Conservation (phyloP, 306 rosid species). For the Rosa chinensis region DNA sequence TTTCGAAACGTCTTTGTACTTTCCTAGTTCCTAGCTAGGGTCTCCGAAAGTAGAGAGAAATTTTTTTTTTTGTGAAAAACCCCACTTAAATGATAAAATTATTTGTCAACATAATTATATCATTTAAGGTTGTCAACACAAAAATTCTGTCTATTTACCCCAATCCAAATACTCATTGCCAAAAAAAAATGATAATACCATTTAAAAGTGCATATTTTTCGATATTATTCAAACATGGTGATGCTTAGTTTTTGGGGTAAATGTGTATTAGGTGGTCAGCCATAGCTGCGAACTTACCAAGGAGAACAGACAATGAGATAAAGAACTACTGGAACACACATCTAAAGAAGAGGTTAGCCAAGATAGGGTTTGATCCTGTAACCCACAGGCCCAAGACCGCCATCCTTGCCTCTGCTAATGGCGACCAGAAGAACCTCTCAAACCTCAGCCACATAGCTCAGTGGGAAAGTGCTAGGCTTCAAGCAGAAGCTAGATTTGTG, state of each 20-base stretch:
- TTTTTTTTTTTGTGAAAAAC: no score
- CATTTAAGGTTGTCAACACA: no score
- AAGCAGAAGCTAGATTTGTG: conserved; percentile 25
- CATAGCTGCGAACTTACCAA: conserved; percentile 24
- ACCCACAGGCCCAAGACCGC: conserved; percentile 22
- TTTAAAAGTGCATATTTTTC: background rate
- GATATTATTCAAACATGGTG: background rate
- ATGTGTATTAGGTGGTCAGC: conserved; percentile 23
- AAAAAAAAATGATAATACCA: background rate
- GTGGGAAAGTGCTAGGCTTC: conserved; percentile 29
- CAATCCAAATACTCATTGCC: no score
- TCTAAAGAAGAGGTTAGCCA: conserved; percentile 22
- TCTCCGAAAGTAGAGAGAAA: background rate
- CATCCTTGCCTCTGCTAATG: conserved; percentile 11
- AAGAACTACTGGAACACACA: conserved; percentile 30
- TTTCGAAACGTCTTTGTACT: background rate
- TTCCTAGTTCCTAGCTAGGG: background rate
- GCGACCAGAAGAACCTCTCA: conserved; percentile 6
- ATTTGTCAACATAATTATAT: no score
- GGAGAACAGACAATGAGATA: conserved; percentile 27
- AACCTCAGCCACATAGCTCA: conserved; percentile 28
- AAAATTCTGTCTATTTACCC: no score
- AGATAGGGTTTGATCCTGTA: conserved; percentile 25
- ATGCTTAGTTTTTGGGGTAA: background rate
- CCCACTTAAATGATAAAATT: no score